Percentiles rank a stretch among this genome's conserved stretches.
These are phyloP conservation scores for Oryza glaberrima DNA, from an alignment of 176 grass and related monocot species.

Conservation along the genomic window DNA sequence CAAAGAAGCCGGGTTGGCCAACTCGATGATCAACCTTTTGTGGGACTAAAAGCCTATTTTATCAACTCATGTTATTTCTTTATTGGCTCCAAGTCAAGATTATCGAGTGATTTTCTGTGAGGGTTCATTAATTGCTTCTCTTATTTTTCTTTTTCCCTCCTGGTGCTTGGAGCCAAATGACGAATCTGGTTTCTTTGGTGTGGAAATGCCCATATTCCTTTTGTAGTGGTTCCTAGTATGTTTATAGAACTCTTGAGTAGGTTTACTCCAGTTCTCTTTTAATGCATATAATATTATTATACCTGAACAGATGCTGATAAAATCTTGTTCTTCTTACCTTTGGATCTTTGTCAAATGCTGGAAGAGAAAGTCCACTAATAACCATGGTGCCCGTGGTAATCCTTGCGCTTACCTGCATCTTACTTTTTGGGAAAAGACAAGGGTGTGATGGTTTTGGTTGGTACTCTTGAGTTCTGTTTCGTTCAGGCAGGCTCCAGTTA, in stretches of 20 bases:
- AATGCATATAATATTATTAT: constrained; percentile 48
- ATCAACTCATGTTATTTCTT: not conserved
- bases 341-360: constrained; percentile 20
- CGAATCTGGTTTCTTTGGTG: constrained; percentile 5
- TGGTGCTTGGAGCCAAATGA: constrained; percentile 30
- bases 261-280: constrained; percentile 20
- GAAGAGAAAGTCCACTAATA: not conserved
- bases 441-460: not conserved
- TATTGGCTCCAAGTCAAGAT: constrained; percentile 13
- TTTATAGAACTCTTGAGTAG: constrained; percentile 36
- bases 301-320: not conserved
- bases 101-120: not conserved
- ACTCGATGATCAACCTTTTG: constrained; percentile 84
- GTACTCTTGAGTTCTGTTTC: not conserved
- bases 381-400: not conserved
- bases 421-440: not conserved
- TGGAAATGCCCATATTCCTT: constrained; percentile 31
- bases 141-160: not conserved
- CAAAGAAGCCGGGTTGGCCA: constrained; percentile 70
- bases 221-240: constrained; percentile 15
- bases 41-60: constrained; percentile 59
- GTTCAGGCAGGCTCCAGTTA: not conserved
- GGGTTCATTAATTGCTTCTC: constrained; percentile 8
- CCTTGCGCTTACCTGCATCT: not conserved
- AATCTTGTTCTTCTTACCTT: not conserved